Evolutionary conservation across 208 protist genomes (phyloP).

Genomic region (Entamoeba invadens): DNA sequence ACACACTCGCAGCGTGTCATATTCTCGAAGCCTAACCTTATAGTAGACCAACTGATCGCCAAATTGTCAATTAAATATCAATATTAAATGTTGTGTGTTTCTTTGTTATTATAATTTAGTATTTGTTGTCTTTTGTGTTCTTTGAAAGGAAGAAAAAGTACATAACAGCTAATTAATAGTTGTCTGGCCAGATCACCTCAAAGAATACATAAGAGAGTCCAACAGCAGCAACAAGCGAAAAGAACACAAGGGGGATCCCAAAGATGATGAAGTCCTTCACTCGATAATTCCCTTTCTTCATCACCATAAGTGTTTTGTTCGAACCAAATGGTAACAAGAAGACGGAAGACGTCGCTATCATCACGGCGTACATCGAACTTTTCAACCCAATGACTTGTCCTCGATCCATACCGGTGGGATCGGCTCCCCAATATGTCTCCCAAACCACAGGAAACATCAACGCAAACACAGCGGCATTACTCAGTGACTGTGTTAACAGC

Average conservation of each 20-base stretch:
- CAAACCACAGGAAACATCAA: not conserved
- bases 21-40: not conserved
- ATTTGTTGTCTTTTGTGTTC: no score
- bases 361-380: not conserved
- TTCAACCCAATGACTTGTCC: not conserved
- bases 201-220: not conserved
- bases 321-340: not conserved
- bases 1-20: not conserved
- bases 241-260: not conserved
- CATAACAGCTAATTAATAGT: no score
- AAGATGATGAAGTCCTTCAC: not conserved
- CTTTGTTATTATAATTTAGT: no score
- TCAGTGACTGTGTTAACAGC: not conserved
- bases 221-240: not conserved
- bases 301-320: not conserved
- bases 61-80: not conserved
- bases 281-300: not conserved
- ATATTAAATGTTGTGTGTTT: not conserved
- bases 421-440: not conserved
- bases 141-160: no score
- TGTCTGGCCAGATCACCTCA: not conserved
- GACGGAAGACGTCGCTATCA: not conserved
- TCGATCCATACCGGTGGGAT: not conserved
- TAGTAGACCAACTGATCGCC: not conserved
- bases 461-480: not conserved